Conservation (phyloP, 2,329 filamentous ascomycete genomes). For the Neonectria neomacrospora region DNA sequence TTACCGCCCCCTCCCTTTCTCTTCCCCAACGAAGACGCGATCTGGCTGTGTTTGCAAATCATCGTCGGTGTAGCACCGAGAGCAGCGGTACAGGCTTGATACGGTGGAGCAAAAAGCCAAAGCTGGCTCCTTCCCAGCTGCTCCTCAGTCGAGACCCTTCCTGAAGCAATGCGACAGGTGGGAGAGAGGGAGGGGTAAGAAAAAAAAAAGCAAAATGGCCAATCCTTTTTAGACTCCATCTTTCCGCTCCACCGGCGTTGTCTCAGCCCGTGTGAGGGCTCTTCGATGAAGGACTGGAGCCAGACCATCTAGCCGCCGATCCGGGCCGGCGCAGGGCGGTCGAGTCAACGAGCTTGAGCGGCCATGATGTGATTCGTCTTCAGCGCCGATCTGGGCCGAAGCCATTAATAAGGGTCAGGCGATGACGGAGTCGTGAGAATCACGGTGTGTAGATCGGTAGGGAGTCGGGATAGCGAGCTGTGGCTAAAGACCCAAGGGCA, state of each 20-base stretch:
- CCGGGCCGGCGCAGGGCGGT: constrained; percentile 20
- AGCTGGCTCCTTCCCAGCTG: constrained; percentile 7
- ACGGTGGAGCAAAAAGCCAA: constrained; percentile 6
- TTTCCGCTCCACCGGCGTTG: constrained; percentile 6
- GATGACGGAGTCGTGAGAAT: constrained; percentile 12
- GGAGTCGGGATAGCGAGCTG: constrained; percentile 6
- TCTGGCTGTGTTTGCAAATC: constrained; percentile 7
- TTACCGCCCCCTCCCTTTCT: background rate
- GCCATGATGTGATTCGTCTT: constrained; percentile 15
- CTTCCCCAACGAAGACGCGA: constrained; percentile 8
- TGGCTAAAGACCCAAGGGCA: constrained; percentile 8
- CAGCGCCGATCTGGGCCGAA: constrained; percentile 17
- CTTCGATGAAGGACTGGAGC: constrained; percentile 7
- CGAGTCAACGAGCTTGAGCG: constrained; percentile 11
- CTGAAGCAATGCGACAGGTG: constrained; percentile 18
- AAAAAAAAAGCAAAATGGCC: constrained; percentile 6
- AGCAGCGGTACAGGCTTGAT: constrained; percentile 14
- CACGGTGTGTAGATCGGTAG: constrained; percentile 1
- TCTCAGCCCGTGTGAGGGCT: constrained; percentile 11
- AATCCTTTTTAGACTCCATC: background rate
- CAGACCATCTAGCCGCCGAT: constrained; percentile 22
- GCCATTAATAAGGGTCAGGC: constrained; percentile 17
- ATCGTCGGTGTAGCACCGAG: constrained; percentile 14
- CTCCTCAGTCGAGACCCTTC: constrained; percentile 14
- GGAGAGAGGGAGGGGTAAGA: background rate